Evolutionary conservation across 176 grass and related monocot genomes (phyloP).

Genomic region (Ensete glaucum): DNA sequence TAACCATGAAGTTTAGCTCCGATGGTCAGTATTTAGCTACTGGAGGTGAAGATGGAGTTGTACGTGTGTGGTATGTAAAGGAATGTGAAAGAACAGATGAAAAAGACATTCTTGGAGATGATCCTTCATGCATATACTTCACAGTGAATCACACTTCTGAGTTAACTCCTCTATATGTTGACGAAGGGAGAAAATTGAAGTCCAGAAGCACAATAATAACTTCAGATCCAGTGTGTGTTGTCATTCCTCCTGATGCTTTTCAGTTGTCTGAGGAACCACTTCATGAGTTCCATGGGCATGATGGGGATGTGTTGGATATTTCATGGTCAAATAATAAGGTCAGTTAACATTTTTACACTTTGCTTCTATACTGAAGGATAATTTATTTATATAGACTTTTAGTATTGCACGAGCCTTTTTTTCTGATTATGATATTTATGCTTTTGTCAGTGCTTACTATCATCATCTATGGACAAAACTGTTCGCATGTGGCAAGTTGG

Average conservation of each 20-base stretch:
- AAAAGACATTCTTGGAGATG: conserved; percentile 36
- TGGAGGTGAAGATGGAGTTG: conserved; percentile 72
- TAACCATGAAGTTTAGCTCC: conserved; percentile 77
- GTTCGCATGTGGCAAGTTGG: conserved; percentile 75
- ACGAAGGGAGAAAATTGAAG: conserved; percentile 45
- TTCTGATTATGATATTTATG: neutral
- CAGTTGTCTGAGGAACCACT: conserved; percentile 46
- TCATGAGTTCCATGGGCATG: conserved; percentile 64
- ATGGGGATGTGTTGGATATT: conserved; percentile 67
- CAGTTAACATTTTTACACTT: conserved; percentile 8
- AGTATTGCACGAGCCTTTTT: conserved; percentile 13
- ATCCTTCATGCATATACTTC: conserved; percentile 70
- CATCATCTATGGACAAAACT: conserved; percentile 83
- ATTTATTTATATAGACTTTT: conserved; percentile 11
- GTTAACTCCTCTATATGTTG: conserved; percentile 34
- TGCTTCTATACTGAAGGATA: conserved; percentile 4
- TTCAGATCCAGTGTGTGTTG: conserved; percentile 50
- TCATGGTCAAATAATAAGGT: conserved; percentile 84
- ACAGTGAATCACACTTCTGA: conserved; percentile 54
- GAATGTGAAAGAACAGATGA: conserved; percentile 40
- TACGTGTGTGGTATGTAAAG: conserved; percentile 63
- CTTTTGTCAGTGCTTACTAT: conserved; percentile 51
- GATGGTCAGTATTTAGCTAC: conserved; percentile 66
- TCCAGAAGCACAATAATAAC: conserved; percentile 33
- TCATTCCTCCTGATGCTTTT: conserved; percentile 65